A percentile compares a stretch with the other conserved stretches of the same genome.
Conservation (phyloP, 2,329 filamentous ascomycete species). For the Domatiomyces globalis region DNA sequence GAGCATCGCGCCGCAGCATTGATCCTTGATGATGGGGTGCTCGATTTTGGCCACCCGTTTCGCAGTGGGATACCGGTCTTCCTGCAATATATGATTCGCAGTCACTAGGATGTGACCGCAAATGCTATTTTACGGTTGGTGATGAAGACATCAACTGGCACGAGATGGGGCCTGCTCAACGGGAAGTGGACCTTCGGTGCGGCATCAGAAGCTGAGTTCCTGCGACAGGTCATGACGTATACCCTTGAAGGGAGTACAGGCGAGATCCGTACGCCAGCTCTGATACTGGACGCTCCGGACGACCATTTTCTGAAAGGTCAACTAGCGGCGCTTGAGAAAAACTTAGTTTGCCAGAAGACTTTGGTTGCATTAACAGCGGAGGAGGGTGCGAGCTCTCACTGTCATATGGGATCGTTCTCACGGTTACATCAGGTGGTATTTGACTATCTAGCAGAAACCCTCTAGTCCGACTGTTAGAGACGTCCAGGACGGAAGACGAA, state of each 20-base stretch:
- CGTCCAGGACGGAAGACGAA: too few species aligned
- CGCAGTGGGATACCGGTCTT: background rate
- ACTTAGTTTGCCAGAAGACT: too few species aligned
- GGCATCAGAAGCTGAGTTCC: background rate
- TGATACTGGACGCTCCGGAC: background rate
- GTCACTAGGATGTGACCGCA: background rate
- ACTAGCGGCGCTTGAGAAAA: too few species aligned
- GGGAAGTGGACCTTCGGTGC: background rate
- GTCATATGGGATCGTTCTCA: too few species aligned
- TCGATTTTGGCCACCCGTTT: background rate
- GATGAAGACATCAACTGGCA: background rate
- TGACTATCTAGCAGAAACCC: too few species aligned
- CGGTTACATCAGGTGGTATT: too few species aligned
- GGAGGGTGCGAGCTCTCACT: too few species aligned
- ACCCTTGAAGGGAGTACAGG: background rate
- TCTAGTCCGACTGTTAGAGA: too few species aligned
- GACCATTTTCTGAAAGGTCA: background rate
- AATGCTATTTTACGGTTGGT: background rate
- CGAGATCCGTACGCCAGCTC: background rate
- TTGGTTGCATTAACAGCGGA: too few species aligned
- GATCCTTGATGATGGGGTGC: constrained; percentile 4
- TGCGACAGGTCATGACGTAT: background rate
- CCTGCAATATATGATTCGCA: background rate
- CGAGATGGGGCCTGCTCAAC: background rate
- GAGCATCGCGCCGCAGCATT: constrained; percentile 21